Conservation (phyloP, 305 asterid genomes). For the Fraxinus xanthoxyloides region DNA sequence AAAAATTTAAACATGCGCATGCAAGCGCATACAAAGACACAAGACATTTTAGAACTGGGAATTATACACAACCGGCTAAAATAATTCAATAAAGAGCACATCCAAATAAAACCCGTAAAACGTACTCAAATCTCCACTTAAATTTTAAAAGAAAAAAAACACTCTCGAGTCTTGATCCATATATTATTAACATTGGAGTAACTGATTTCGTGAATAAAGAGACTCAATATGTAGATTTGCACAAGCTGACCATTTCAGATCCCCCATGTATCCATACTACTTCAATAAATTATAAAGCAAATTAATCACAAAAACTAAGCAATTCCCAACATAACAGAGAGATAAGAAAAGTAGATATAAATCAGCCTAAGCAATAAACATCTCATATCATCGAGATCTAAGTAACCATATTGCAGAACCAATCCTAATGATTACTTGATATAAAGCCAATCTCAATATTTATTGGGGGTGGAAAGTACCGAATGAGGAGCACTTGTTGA, state of each 20-base stretch:
- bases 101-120: background rate
- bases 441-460: background rate
- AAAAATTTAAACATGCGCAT: background rate
- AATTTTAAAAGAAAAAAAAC: background rate
- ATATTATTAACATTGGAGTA: background rate
- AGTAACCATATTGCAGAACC: background rate
- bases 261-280: constrained; percentile 16
- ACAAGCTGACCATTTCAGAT: constrained; percentile 22
- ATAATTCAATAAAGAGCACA: background rate
- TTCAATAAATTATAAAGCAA: constrained; percentile 7
- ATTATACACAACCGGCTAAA: background rate
- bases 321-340: background rate
- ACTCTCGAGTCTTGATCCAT: background rate
- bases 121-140: background rate
- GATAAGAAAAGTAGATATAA: background rate
- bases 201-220: constrained; percentile 5
- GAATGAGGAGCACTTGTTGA: constrained; percentile 92
- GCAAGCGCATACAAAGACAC: background rate
- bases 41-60: background rate
- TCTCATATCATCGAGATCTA: constrained; percentile 18
- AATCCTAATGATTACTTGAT: constrained; percentile 2
- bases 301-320: constrained; percentile 5
- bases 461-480: constrained; percentile 43
- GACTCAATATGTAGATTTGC: background rate
- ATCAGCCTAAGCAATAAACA: background rate